These are phyloP conservation scores for Kazachstania africana DNA, from an alignment of 805 yeast genomes.

Conservation along the genomic window DNA sequence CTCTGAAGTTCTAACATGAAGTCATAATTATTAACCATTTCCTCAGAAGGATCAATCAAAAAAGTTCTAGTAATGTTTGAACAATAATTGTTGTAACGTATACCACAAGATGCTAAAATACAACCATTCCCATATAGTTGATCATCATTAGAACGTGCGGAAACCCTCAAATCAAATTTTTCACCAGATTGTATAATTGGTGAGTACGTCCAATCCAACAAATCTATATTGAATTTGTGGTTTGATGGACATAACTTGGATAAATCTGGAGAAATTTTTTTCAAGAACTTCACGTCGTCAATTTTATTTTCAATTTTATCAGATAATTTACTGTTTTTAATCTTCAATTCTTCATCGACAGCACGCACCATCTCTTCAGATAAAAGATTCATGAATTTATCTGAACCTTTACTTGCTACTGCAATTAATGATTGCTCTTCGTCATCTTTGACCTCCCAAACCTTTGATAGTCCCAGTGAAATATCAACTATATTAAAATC, in stretches of 20 bases:
- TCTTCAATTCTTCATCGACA: constrained; percentile 75
- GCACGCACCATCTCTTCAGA: constrained; percentile 79
- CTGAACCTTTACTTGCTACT: constrained; percentile 66
- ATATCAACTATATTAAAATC: constrained; percentile 38
- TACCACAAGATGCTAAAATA: constrained; percentile 71
- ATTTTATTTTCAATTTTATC: constrained; percentile 72
- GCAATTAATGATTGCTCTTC: constrained; percentile 56
- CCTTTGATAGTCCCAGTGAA: constrained; percentile 39
- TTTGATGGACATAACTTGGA: constrained; percentile 28
- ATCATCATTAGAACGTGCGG: constrained; percentile 63
- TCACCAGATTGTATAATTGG: constrained; percentile 88
- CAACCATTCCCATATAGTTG: constrained; percentile 62
- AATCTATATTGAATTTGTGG: constrained; percentile 60
- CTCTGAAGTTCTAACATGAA: constrained; percentile 60
- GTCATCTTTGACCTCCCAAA: constrained; percentile 67
- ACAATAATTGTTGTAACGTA: constrained; percentile 81
- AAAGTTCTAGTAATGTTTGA: constrained; percentile 82
- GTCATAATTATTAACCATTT: constrained; percentile 70
- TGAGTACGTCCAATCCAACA: constrained; percentile 86
- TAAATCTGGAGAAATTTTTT: constrained; percentile 38
- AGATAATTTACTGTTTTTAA: constrained; percentile 60
- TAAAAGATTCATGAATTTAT: constrained; percentile 68
- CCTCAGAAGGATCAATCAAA: constrained; percentile 75
- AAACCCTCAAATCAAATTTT: constrained; percentile 69
- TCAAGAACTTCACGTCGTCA: constrained; percentile 64